Evolutionary conservation across 1,284 basidiomycete genomes (phyloP).

Genomic region (Mycosarcoma maydis): DNA sequence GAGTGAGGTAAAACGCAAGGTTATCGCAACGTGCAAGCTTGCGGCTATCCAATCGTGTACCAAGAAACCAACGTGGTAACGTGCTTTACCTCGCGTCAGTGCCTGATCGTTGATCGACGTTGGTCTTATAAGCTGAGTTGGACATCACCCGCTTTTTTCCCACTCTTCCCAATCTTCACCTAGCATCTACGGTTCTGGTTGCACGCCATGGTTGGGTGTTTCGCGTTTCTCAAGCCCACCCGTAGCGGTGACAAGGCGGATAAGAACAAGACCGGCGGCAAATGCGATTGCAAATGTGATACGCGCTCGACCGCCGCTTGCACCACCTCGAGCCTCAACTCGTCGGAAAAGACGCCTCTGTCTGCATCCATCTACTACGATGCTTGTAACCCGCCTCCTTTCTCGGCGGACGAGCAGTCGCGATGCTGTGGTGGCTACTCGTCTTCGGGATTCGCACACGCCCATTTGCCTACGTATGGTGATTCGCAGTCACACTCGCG

Average conservation of each 20-base stretch:
- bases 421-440: slow-evolving; percentile 36
- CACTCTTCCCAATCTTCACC: neutral
- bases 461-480: slow-evolving; percentile 29
- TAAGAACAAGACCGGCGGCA: slow-evolving; percentile 7
- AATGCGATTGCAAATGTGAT: slow-evolving; percentile 18
- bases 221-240: slow-evolving; percentile 33
- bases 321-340: neutral
- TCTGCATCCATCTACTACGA: slow-evolving; percentile 41
- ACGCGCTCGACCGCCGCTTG: neutral
- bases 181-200: neutral
- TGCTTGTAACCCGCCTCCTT: slow-evolving; percentile 42
- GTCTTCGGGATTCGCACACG: slow-evolving; percentile 5
- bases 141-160: neutral
- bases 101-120: no score
- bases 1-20: no score
- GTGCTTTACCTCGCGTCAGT: neutral
- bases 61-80: neutral
- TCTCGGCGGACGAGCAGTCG: slow-evolving; percentile 9
- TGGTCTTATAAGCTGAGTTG: no score
- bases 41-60: slow-evolving; percentile 1
- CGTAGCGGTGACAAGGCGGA: slow-evolving; percentile 11
- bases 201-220: slow-evolving; percentile 30
- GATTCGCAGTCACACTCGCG: slow-evolving; percentile 22
- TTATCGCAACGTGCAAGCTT: no score
- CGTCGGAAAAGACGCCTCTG: slow-evolving; percentile 24